These are phyloP conservation scores for Rhodotorula graminis DNA, from an alignment of 768 basidiomycete species.

Conservation along the genomic window DNA sequence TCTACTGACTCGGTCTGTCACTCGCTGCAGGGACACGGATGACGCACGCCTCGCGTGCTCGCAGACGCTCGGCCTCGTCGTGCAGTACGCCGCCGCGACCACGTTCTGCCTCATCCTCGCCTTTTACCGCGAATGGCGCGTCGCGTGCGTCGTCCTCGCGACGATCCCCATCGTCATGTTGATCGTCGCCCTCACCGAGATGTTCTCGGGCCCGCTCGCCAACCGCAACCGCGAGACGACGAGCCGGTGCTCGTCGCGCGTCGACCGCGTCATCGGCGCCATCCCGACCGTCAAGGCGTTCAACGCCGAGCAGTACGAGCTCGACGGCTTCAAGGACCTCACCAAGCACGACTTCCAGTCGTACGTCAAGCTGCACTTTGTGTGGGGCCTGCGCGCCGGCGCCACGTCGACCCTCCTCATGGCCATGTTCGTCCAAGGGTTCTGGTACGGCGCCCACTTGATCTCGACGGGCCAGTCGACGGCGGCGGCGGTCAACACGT, in stretches of 20 bases:
- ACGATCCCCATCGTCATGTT: constrained; percentile 76
- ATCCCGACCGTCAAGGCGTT: constrained; percentile 91
- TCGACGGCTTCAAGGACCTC: constrained; percentile 53
- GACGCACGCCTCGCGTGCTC: constrained; percentile 82
- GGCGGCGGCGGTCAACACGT: constrained; percentile 82
- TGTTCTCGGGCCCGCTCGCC: constrained; percentile 63
- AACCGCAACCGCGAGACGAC: constrained; percentile 62
- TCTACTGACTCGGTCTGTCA: not conserved
- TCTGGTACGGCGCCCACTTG: constrained; percentile 89
- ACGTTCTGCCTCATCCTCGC: constrained; percentile 75
- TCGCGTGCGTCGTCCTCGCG: constrained; percentile 87
- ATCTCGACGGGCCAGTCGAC: constrained; percentile 68
- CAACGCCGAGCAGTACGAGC: constrained; percentile 65
- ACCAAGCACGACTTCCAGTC: constrained; percentile 53
- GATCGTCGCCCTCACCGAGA: constrained; percentile 70
- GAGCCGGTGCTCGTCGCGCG: constrained; percentile 66
- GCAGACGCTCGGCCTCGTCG: constrained; percentile 66
- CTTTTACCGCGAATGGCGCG: constrained; percentile 68
- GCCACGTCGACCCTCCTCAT: constrained; percentile 75
- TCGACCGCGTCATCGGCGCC: constrained; percentile 68
- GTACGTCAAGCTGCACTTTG: constrained; percentile 56
- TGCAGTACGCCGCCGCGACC: constrained; percentile 77
- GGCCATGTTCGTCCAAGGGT: constrained; percentile 91
- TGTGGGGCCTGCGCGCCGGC: constrained; percentile 72
- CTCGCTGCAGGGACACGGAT: constrained; percentile 72